These are phyloP conservation scores for Centrapalus pauciflorus DNA, from an alignment of 129 eudicot genomes.

Conservation along the genomic window DNA sequence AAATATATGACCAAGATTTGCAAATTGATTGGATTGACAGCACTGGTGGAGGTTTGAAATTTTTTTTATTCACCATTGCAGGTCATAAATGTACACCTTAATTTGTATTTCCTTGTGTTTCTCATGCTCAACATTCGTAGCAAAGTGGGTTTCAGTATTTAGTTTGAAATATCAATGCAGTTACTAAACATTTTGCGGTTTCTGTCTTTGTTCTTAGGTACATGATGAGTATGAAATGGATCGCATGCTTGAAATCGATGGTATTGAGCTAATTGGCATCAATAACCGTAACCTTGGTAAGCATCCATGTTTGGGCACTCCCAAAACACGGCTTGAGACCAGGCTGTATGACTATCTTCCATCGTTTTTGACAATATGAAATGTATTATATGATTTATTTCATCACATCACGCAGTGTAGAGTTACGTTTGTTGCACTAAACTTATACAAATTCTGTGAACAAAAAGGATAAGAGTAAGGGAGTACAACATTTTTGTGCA, in stretches of 20 bases:
- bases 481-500: no score
- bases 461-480: no score
- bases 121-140: no score
- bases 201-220: slow-evolving; percentile 41
- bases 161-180: background rate
- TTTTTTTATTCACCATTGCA: background rate
- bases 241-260: slow-evolving; percentile 77
- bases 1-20: slow-evolving; percentile 73
- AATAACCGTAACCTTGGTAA: slow-evolving; percentile 93
- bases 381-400: no score
- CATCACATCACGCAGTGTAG: no score
- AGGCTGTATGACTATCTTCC: background rate
- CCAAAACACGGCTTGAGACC: background rate
- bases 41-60: slow-evolving; percentile 75
- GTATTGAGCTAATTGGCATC: slow-evolving; percentile 83
- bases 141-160: background rate
- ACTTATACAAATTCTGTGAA: no score
- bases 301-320: slow-evolving; percentile 1
- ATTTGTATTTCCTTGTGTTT: no score
- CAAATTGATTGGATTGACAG: slow-evolving; percentile 67
- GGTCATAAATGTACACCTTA: background rate
- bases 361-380: no score
- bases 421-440: no score
- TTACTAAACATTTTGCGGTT: background rate
- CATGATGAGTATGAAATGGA: slow-evolving; percentile 97